Base-by-base conservation (phyloP, 208 protist genomes). In the Lotmaria passim region DNA sequence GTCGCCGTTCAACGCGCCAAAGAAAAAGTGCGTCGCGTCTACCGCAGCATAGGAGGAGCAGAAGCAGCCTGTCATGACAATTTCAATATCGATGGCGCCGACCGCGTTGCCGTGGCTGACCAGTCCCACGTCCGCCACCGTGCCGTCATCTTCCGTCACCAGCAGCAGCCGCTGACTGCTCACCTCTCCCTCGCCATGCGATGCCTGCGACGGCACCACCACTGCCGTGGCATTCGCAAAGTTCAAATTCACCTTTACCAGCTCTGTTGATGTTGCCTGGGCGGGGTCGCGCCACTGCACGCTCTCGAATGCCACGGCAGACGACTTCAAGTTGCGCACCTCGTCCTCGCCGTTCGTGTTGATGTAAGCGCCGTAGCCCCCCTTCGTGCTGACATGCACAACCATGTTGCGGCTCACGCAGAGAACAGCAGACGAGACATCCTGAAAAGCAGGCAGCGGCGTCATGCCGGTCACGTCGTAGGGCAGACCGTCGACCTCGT, bases 391-490 rank as follows among this genome's bases (percentile, higher is more conserved):
- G 34, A 95, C 79, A 60, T 94, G 88, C 63, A 93, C 68, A 31
- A 95, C n/a, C 34, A 81, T 86, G 81, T 95, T 91, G 14, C 75
- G 81, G 4, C 80, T 78, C 48, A 90, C 78, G 61, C 87, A 92
- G 19, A 97, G 47, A 28, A 95, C 92, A 21, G 83, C 85, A 0
- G 86, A 91, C 0, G 86, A 76, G 12, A 89, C 78, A 33, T 91
- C 80, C 46, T 76, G 56, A 58, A 93, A 89, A 24, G 82, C 65
- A 0, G 82, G 79, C 12, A 97, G 74, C 14, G 92, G 82, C 0
- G 79, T 78, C 78, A 97, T 85, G 71, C 92, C 82, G 28, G 92
- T 95, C 23, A 78, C 79, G 52, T 86, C 89, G 67, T 90, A 97
- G 11, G 92, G 86, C 19, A 97, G 47, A 38, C 84, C 68, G 14